phyloP scores from a whole-genome alignment of 345 rosid genomes.

The Eucalyptus regnans region DNA sequence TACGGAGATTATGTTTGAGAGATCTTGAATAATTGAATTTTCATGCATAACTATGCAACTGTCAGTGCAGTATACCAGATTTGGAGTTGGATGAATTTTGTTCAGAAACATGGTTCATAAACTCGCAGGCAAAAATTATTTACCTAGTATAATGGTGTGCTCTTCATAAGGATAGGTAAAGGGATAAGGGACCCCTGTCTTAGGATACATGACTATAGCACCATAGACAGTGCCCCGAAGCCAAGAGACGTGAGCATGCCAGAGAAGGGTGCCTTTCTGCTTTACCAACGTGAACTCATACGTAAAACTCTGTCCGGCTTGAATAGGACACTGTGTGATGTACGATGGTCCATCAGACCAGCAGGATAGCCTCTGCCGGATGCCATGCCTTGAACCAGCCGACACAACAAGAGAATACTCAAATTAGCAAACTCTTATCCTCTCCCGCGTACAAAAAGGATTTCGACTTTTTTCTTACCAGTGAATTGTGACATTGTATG shows the following conservation, averaged over 20 bases:
- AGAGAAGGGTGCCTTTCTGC: conserved; percentile 73
- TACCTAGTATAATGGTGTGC: conserved; percentile 60
- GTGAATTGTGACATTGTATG: conserved; percentile 71
- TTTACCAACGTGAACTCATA: conserved; percentile 55
- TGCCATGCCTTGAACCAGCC: conserved; percentile 55
- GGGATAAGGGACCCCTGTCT: conserved; percentile 57
- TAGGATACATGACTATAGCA: conserved; percentile 65
- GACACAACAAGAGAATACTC: background rate
- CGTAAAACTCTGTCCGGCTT: conserved; percentile 61
- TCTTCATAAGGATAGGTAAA: conserved; percentile 48
- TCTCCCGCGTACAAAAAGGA: background rate
- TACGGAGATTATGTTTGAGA: background rate
- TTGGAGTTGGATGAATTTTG: background rate
- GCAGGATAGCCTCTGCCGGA: conserved; percentile 67
- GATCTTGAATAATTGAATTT: background rate
- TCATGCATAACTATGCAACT: background rate
- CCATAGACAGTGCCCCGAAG: conserved; percentile 70
- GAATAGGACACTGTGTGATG: conserved; percentile 83
- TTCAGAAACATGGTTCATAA: background rate
- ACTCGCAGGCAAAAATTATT: background rate
- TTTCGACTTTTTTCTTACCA: conserved; percentile 20
- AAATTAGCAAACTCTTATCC: background rate
- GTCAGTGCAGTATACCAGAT: background rate
- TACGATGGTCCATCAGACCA: conserved; percentile 93
- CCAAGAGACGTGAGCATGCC: conserved; percentile 95